Percentiles rank a stretch among this genome's conserved stretches.
These are phyloP conservation scores for Sporothrix euskadiensis DNA, from an alignment of 2,329 filamentous ascomycete genomes.

Conservation along the genomic window DNA sequence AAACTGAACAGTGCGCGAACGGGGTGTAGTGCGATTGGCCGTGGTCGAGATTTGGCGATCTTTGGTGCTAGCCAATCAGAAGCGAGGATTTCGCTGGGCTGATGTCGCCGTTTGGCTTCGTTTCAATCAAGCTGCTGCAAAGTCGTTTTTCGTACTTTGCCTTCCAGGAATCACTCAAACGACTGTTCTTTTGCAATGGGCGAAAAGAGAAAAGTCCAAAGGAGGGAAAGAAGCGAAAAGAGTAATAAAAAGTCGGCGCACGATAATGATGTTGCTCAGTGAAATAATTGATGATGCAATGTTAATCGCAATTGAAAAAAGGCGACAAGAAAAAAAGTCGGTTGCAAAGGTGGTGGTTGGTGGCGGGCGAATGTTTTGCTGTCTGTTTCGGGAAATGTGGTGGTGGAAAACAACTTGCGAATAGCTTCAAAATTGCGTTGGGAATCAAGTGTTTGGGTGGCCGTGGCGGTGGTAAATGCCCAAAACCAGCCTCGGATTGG, in stretches of 20 bases:
- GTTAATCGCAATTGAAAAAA: neutral
- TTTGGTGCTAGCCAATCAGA: constrained; percentile 25
- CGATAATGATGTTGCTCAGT: neutral
- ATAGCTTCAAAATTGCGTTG: constrained; percentile 29
- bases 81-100: neutral
- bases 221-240: neutral
- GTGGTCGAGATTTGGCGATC: constrained; percentile 24
- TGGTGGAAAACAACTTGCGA: constrained; percentile 21
- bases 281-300: neutral
- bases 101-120: constrained; percentile 10
- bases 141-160: neutral
- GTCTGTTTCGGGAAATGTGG: constrained; percentile 23
- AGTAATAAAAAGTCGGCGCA: neutral
- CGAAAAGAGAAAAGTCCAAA: neutral
- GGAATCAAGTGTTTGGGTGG: neutral
- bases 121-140: neutral
- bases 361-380: neutral
- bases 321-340: neutral
- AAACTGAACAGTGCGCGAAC: neutral
- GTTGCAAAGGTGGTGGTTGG: neutral
- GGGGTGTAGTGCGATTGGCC: constrained; percentile 5
- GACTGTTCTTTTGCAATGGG: neutral
- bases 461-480: neutral
- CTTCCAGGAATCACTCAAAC: neutral
- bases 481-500: neutral